Conservation (phyloP, 768 basidiomycete genomes). For the Tricholoma furcatifolium region DNA sequence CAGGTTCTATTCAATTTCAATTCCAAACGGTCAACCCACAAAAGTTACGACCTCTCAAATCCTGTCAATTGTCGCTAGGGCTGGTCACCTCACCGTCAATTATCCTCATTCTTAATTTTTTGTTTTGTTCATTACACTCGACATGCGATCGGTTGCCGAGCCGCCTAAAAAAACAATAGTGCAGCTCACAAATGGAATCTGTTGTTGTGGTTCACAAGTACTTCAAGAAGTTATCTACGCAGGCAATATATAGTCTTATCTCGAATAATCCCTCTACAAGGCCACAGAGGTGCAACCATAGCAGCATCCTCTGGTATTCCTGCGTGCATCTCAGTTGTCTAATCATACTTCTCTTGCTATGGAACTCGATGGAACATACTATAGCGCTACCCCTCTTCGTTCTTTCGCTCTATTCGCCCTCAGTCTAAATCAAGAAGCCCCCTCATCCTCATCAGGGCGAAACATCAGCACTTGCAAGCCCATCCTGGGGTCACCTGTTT, state of each 20-base stretch:
- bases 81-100: too few relatives aligned
- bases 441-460: too few relatives aligned
- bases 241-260: too few relatives aligned
- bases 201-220: constrained; percentile 13
- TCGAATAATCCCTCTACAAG: neutral
- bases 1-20: too few relatives aligned
- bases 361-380: constrained; percentile 27
- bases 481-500: too few relatives aligned
- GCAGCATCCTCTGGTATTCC: constrained; percentile 33
- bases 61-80: too few relatives aligned
- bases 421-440: constrained; percentile 12
- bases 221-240: too few relatives aligned
- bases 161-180: constrained; percentile 35
- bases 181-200: constrained; percentile 24
- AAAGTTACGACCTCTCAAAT: too few relatives aligned
- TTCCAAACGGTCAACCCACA: too few relatives aligned
- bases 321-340: constrained; percentile 9
- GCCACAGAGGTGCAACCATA: constrained; percentile 20
- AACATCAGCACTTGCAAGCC: too few relatives aligned
- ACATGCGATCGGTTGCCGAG: neutral
- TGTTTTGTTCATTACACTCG: too few relatives aligned
- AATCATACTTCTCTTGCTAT: constrained; percentile 23
- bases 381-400: constrained; percentile 31
- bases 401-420: constrained; percentile 36
- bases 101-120: too few relatives aligned